Conservation (phyloP, 1,284 basidiomycete genomes). For the Cystobasidium pallidum region DNA sequence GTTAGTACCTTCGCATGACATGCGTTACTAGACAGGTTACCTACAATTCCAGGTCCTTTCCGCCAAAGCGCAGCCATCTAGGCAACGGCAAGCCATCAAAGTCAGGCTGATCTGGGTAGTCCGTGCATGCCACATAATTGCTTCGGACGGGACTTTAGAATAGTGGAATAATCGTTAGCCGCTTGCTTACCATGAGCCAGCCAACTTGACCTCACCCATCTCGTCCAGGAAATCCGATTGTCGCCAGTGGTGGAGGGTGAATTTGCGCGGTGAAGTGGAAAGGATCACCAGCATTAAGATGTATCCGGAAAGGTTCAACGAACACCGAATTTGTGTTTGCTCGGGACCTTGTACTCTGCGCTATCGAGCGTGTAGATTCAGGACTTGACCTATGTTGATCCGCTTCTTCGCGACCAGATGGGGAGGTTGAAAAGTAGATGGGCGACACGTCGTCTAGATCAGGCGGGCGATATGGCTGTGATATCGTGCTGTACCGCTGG, state of each 20-base stretch:
- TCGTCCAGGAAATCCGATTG: conserved; percentile 33
- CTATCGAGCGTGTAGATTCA: conserved; percentile 11
- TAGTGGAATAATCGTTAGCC: too few species aligned
- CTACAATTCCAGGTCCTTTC: conserved; percentile 43
- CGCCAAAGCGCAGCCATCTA: conserved; percentile 40
- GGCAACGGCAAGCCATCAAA: conserved; percentile 38
- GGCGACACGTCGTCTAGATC: conserved; percentile 19
- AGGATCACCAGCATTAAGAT: conserved; percentile 36
- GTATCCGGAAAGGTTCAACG: conserved; percentile 36
- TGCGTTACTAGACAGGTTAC: not conserved
- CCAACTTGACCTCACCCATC: conserved; percentile 27
- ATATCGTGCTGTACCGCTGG: conserved; percentile 32
- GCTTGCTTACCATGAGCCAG: too few species aligned
- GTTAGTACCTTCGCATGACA: not conserved
- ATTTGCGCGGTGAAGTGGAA: conserved; percentile 44
- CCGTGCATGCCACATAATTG: conserved; percentile 38
- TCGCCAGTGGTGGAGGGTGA: conserved; percentile 28
- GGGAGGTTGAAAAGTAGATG: conserved; percentile 43
- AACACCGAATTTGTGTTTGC: conserved; percentile 21
- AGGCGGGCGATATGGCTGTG: conserved; percentile 36
- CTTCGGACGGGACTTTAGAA: conserved; percentile 20
- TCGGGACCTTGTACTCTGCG: conserved; percentile 19
- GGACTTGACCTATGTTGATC: conserved; percentile 10
- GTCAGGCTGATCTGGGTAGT: conserved; percentile 39
- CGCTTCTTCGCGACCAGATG: conserved; percentile 2